Base-by-base conservation (phyloP, 164 flowering plant genomes). In the Aristolochia contorta region DNA sequence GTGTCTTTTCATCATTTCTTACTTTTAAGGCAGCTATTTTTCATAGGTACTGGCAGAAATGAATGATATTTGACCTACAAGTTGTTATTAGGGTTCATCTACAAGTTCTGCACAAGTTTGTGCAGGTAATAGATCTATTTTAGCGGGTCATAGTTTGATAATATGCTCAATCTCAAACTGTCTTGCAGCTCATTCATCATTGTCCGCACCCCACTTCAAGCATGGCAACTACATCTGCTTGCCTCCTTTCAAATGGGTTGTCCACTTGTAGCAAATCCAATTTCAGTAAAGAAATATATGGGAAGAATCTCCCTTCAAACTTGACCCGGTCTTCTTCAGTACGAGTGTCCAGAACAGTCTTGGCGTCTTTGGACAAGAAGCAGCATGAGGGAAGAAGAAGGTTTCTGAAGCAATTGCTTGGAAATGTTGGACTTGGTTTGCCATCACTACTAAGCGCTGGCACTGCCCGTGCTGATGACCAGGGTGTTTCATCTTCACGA, bases 401-500 rank as follows among this genome's bases (percentile, higher is more conserved):
- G 27, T 78, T 93, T 62, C 71, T 90, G 1, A 93, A 87, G 74
- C 65, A 83, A 21, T 69, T 89, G 74, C 77, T 83, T 56, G 95
- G 93, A 56, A 89, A 83, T 81, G 86, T 61, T 10, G 98, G 95
- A 62, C 58, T 86, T 65, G 78, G 73, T 46, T 61, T 69, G 19
- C 77, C 96, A 14, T 68, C 89, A 64, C 64, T 92, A 57, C 46
- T 81, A 37, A 80, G 80, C 59, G 69, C 63, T 66, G 84, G 83
- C 48, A 85, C 76, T 43, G 96, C 96, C 32, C 60, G 60, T 67
- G 98, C 98, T 14, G 98, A 89, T 60, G 98, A 93, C 4, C 96
- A 92, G 73, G 96, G 90, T 61, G 96, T 85, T 68, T 89, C 98
- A 41, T 86, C 96, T 33, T 92, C 97, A 24, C 82, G 98, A 68